phyloP scores from a whole-genome alignment of 1,139 yeast species.

The Taphrina wiesneri region DNA sequence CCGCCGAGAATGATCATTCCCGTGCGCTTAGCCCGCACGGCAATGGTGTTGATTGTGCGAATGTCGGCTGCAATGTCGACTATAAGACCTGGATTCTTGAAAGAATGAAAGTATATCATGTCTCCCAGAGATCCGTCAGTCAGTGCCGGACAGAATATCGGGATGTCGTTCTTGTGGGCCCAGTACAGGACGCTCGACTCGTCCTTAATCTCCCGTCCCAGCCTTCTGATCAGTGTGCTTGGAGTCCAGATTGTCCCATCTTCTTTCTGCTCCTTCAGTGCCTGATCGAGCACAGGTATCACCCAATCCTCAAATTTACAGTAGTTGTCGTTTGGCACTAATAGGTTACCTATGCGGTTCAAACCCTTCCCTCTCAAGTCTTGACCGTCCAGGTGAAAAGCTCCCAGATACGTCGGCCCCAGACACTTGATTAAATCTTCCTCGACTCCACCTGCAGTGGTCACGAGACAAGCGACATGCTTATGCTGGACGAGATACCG shows the following conservation, averaged over 20 bases:
- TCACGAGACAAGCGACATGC: slow-evolving; percentile 90
- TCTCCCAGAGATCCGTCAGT: slow-evolving; percentile 99
- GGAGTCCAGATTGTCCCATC: slow-evolving; percentile 84
- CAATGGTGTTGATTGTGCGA: slow-evolving; percentile 82
- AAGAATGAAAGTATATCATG: slow-evolving; percentile 97
- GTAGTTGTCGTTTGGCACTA: slow-evolving; percentile 97
- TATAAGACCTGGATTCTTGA: slow-evolving; percentile 88
- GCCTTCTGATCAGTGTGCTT: slow-evolving; percentile 81
- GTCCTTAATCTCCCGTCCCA: slow-evolving; percentile 92
- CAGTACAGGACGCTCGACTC: slow-evolving; percentile 93
- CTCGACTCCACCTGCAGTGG: slow-evolving; percentile 97
- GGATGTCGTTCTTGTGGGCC: slow-evolving; percentile 96
- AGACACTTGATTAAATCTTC: slow-evolving; percentile 94
- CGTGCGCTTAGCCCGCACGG: slow-evolving; percentile 93
- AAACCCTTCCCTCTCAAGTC: slow-evolving; percentile 88
- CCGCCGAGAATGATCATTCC: slow-evolving; percentile 98
- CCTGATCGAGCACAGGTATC: slow-evolving; percentile 82
- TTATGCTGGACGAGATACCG: slow-evolving; percentile 87
- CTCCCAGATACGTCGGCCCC: slow-evolving; percentile 95
- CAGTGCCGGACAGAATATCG: slow-evolving; percentile 93
- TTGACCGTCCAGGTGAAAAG: slow-evolving; percentile 76
- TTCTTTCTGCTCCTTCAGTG: slow-evolving; percentile 85
- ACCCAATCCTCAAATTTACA: slow-evolving; percentile 98
- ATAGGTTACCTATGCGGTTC: slow-evolving; percentile 93
- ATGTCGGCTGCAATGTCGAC: slow-evolving; percentile 93